Evolutionary conservation across 495 filamentous ascomycete species (phyloP).

Genomic region (Xylaria grammica): DNA sequence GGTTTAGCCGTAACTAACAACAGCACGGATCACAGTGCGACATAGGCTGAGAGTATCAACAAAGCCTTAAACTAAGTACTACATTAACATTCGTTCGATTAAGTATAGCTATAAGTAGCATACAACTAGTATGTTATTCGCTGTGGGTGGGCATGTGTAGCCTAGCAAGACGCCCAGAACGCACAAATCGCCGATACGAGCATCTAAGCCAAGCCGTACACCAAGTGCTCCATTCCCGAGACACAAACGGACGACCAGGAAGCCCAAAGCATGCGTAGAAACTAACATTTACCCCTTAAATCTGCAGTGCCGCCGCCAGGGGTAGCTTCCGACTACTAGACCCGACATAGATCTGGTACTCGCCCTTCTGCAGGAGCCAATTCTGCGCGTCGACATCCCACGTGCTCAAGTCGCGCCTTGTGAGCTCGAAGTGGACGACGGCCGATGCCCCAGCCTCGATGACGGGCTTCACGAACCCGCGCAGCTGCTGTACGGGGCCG

Average conservation of each 20-base stretch:
- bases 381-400: constrained; percentile 67
- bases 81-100: not conserved
- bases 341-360: constrained; percentile 59
- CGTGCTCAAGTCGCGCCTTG: constrained; percentile 67
- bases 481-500: constrained; percentile 60
- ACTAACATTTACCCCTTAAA: too few relatives aligned
- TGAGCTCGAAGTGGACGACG: constrained; percentile 61
- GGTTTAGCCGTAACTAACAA: too few relatives aligned
- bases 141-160: not conserved
- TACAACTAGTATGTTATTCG: not conserved
- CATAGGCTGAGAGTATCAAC: too few relatives aligned
- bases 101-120: not conserved
- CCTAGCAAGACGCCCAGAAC: too few relatives aligned
- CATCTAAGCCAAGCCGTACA: too few relatives aligned
- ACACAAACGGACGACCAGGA: not conserved
- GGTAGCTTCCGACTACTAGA: constrained; percentile 70
- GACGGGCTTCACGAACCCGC: constrained; percentile 69
- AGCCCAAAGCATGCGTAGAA: too few relatives aligned
- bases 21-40: too few relatives aligned
- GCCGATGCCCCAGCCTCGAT: constrained; percentile 48
- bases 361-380: constrained; percentile 59
- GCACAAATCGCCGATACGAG: not conserved
- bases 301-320: constrained; percentile 27
- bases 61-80: not conserved
- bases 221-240: too few relatives aligned